Percentiles rank a stretch among this genome's conserved stretches.
phyloP scores from a whole-genome alignment of 768 basidiomycete species.

The Termitomyces sp. region DNA sequence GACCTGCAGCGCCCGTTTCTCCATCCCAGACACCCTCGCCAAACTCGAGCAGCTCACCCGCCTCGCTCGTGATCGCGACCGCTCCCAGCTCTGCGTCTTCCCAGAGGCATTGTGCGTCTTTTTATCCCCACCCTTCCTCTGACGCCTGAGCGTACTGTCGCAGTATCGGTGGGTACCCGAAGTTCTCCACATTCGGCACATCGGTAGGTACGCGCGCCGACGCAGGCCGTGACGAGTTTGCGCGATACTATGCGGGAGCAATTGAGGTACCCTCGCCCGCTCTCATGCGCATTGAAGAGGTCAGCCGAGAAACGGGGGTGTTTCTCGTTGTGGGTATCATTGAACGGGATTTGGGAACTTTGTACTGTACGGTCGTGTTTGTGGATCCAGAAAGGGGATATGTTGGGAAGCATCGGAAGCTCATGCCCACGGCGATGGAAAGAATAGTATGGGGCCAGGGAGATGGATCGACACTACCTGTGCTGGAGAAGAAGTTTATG shows the following conservation, averaged over 20 bases:
- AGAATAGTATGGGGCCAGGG: slow-evolving; percentile 61
- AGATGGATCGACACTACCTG: slow-evolving; percentile 48
- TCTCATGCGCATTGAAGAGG: slow-evolving; percentile 38
- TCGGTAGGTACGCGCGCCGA: slow-evolving; percentile 44
- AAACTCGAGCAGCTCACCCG: slow-evolving; percentile 44
- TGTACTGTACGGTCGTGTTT: slow-evolving; percentile 59
- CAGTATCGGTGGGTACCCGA: slow-evolving; percentile 52
- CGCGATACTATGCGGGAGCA: slow-evolving; percentile 49
- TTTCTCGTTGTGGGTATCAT: slow-evolving; percentile 59
- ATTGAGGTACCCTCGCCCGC: slow-evolving; percentile 53
- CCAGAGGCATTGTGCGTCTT: slow-evolving; percentile 48
- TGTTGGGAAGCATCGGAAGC: slow-evolving; percentile 60
- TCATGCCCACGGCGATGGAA: slow-evolving; percentile 59
- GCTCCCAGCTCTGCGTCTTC: slow-evolving; percentile 45
- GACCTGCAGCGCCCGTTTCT: slow-evolving; percentile 42
- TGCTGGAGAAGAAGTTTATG: slow-evolving; percentile 36
- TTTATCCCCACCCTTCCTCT: not conserved
- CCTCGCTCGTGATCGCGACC: slow-evolving; percentile 41
- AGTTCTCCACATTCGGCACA: slow-evolving; percentile 47
- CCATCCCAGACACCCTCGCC: slow-evolving; percentile 38
- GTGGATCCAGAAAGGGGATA: slow-evolving; percentile 47
- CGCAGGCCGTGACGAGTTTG: slow-evolving; percentile 54
- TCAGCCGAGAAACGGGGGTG: slow-evolving; percentile 43
- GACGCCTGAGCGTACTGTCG: not conserved
- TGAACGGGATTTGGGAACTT: slow-evolving; percentile 52